phyloP scores from a whole-genome alignment of 345 rosid species.

The Corymbia maculata region DNA sequence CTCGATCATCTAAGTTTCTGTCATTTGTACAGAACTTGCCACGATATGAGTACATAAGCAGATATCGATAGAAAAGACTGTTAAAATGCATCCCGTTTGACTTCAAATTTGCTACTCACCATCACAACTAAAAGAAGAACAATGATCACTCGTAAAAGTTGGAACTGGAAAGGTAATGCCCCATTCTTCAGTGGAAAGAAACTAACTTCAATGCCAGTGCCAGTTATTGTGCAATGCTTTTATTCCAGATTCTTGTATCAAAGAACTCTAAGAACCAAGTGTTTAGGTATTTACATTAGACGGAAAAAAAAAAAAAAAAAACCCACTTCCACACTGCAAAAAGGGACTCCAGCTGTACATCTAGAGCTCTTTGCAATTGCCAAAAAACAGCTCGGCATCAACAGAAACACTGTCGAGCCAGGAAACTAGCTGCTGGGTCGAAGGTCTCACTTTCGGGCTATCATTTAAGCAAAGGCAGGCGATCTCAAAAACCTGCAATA shows the following conservation, averaged over 20 bases:
- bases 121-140: neutral
- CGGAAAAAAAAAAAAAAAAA: neutral
- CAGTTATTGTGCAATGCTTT: neutral
- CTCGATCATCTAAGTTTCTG: neutral
- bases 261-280: neutral
- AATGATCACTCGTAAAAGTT: neutral
- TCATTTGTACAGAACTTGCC: neutral
- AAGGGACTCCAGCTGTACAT: neutral
- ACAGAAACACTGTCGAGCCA: conserved; percentile 45
- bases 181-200: neutral
- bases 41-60: neutral
- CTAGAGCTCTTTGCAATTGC: neutral
- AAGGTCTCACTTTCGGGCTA: conserved; percentile 60
- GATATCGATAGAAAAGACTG: neutral
- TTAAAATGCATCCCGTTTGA: neutral
- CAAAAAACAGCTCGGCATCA: conserved; percentile 5
- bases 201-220: neutral
- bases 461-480: conserved; percentile 62
- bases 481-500: conserved; percentile 50
- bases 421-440: conserved; percentile 52
- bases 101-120: neutral
- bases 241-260: neutral
- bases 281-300: neutral
- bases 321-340: neutral
- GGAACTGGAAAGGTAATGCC: neutral